Evolutionary conservation across 495 filamentous ascomycete genomes (phyloP), one percentile per base, ranked within the genome.

Genomic region (Bacidia rubella): DNA sequence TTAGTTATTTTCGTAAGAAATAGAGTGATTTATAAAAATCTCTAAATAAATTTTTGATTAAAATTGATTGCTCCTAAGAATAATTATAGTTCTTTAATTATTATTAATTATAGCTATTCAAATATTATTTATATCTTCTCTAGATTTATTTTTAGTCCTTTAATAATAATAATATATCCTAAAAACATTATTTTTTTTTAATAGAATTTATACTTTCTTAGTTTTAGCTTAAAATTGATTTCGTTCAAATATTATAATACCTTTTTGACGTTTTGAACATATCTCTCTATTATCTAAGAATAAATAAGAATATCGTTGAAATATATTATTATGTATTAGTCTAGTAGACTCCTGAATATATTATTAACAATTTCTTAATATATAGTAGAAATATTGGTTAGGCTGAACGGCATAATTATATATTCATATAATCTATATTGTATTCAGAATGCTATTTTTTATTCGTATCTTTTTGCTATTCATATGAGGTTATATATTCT

Each of bases 141-240:
- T 12, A 53, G 58, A 44, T 66, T 58, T 45, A 69, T 67, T 21
- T 50, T 38, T 10, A 70, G 57, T 2, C 58, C 54, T 1, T 62
- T 40, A 15, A 39, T 58, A n/a, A 15, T 46, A 15, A 70, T 52
- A 43, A 63, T 60, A 54, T 61, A 63, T 42, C 60, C 48, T 46
- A 70, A 54, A 41, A 66, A 68, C 1, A 53, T 47, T 23, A 66
- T 54, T 54, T 63, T 53, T 32, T 48, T 56, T 22, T 49, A 51
- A 60, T 58, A 55, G 48, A 70, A 70, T 46, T 62, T 44, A 45
- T 54, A 68, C 50, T 71, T 70, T 41, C 63, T 46, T 40, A 51
- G 25, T 52, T 59, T 61, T 21, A 63, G 23, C 15, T 55, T 43
- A 19, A 69, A 48, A 50, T 52, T 64, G 59, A 45, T 40, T 42